A percentile compares a stretch with the other conserved stretches of the same genome.
phyloP scores from a whole-genome alignment of 345 rosid species.

The Populus davidiana region DNA sequence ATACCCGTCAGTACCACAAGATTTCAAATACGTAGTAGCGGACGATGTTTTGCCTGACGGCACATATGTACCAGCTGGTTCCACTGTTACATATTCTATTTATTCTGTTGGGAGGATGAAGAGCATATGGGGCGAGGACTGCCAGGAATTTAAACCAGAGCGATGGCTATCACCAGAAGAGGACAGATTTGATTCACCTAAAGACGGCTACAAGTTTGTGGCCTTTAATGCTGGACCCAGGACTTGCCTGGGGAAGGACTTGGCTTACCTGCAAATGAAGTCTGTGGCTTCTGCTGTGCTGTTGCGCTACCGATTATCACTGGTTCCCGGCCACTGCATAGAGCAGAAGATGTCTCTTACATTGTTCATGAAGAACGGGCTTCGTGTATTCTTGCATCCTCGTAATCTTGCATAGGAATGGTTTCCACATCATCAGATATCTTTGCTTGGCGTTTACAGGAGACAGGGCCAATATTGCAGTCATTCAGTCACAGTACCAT shows the following conservation, averaged over 20 bases:
- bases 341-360: slow-evolving; percentile 96
- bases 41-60: slow-evolving; percentile 83
- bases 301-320: slow-evolving; percentile 64
- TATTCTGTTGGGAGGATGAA: slow-evolving; percentile 88
- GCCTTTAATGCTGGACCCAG: slow-evolving; percentile 94
- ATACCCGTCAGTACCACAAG: slow-evolving; percentile 89
- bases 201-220: slow-evolving; percentile 78
- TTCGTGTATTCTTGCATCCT: slow-evolving; percentile 68
- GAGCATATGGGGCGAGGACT: slow-evolving; percentile 87
- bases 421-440: neutral
- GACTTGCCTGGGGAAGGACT: slow-evolving; percentile 85
- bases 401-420: slow-evolving; percentile 36
- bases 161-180: slow-evolving; percentile 68
- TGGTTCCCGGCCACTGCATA: slow-evolving; percentile 72
- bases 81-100: slow-evolving; percentile 82
- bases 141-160: slow-evolving; percentile 75
- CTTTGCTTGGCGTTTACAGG: neutral
- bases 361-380: slow-evolving; percentile 84
- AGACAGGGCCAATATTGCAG: neutral
- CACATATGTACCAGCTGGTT: slow-evolving; percentile 70
- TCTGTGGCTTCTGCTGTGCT: slow-evolving; percentile 83
- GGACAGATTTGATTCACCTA: slow-evolving; percentile 58
- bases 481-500: neutral
- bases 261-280: slow-evolving; percentile 90
- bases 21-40: slow-evolving; percentile 67